Evolutionary conservation across 495 filamentous ascomycete species (phyloP).

Genomic region (Geopyxis carbonaria): DNA sequence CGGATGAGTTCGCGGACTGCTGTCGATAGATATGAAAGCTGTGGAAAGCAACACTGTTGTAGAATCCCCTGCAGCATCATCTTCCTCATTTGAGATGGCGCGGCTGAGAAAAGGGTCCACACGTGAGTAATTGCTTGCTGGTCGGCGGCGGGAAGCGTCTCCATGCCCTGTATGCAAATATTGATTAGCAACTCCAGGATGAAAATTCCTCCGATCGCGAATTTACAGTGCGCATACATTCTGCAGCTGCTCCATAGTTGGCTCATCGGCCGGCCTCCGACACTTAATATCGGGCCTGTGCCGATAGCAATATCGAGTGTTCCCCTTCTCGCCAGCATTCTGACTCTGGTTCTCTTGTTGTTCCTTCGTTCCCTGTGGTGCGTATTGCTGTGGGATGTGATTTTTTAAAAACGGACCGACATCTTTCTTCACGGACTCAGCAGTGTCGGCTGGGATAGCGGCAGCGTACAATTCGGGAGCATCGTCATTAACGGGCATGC

Average conservation of each 20-base stretch:
- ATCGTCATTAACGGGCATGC: slow-evolving; percentile 10
- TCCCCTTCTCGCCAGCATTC: slow-evolving; percentile 34
- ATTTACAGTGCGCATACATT: slow-evolving; percentile 35
- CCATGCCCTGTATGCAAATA: slow-evolving; percentile 43
- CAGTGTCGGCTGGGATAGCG: slow-evolving; percentile 20
- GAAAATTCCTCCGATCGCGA: not conserved
- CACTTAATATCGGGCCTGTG: slow-evolving; percentile 92
- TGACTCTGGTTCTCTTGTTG: slow-evolving; percentile 20
- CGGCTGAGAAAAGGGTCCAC: slow-evolving; percentile 94
- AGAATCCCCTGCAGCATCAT: slow-evolving; percentile 92
- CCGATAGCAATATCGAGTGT: slow-evolving; percentile 89
- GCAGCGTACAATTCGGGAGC: slow-evolving; percentile 18
- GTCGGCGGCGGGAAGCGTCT: slow-evolving; percentile 61
- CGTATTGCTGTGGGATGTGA: slow-evolving; percentile 73
- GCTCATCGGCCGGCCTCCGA: slow-evolving; percentile 75
- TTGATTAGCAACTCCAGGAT: not conserved
- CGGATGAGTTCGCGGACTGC: slow-evolving; percentile 80
- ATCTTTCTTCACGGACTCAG: slow-evolving; percentile 20
- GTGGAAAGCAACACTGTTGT: slow-evolving; percentile 89
- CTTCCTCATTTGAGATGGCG: slow-evolving; percentile 79
- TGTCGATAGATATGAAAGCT: slow-evolving; percentile 77
- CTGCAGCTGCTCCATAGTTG: slow-evolving; percentile 88
- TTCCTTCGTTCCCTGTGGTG: slow-evolving; percentile 34
- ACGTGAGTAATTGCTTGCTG: slow-evolving; percentile 90
- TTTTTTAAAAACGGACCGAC: slow-evolving; percentile 70